Conservation (phyloP, 495 filamentous ascomycete genomes). For the Bathelium albidoporum region DNA sequence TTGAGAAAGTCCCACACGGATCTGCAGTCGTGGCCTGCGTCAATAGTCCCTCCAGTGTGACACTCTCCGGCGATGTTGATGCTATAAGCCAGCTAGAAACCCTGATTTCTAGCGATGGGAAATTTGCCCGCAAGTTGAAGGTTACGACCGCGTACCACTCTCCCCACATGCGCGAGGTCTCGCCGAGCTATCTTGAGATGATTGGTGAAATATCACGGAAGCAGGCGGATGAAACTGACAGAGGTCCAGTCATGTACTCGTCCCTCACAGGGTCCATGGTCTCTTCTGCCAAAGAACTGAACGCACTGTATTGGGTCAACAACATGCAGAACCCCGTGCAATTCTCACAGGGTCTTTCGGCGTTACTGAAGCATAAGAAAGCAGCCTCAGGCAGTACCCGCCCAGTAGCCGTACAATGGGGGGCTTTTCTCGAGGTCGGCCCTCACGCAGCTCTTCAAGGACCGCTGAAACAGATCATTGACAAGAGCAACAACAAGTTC, state of each 20-base stretch:
- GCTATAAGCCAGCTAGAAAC: constrained; percentile 7
- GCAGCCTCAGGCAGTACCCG: not conserved
- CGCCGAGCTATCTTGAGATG: not conserved
- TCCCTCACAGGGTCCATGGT: no score
- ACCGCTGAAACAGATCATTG: not conserved
- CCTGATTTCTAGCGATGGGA: not conserved
- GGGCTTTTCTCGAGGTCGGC: constrained; percentile 16
- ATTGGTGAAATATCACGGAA: not conserved
- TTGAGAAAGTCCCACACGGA: not conserved
- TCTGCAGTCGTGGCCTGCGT: constrained; percentile 20
- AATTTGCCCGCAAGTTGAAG: not conserved
- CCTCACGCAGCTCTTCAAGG: constrained; percentile 11
- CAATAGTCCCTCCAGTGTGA: constrained; percentile 29
- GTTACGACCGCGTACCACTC: constrained; percentile 37
- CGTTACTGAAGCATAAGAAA: not conserved
- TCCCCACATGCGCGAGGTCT: constrained; percentile 42
- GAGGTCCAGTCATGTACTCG: not conserved
- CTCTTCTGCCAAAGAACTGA: no score
- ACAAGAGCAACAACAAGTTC: not conserved
- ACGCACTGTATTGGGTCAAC: constrained; percentile 12
- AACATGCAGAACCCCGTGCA: constrained; percentile 7
- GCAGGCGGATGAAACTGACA: not conserved
- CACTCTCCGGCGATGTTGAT: constrained; percentile 23
- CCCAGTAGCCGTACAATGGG: constrained; percentile 2
- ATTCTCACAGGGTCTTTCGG: not conserved